phyloP scores from a whole-genome alignment of 805 yeast species.

The Cyberlindnera euphorbiae region DNA sequence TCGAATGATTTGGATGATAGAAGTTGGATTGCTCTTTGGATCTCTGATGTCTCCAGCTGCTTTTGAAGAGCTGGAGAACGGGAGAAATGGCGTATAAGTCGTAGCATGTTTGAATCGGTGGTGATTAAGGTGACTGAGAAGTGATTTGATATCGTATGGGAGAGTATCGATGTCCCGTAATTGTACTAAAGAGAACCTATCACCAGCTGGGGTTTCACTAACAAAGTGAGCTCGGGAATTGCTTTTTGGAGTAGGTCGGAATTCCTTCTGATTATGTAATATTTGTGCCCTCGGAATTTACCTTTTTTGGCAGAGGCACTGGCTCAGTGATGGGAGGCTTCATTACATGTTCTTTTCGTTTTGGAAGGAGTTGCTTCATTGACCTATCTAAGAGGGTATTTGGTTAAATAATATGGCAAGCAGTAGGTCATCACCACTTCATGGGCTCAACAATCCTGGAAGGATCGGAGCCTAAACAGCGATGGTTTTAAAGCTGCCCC shows the following conservation, averaged over 20 bases:
- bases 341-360: no score
- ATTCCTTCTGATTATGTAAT: no score
- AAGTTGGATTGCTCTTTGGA: slow-evolving; percentile 10
- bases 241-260: background rate
- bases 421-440: slow-evolving; percentile 96
- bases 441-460: slow-evolving; percentile 59
- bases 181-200: no score
- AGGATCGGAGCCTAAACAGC: slow-evolving; percentile 84
- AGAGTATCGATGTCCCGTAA: background rate
- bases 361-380: no score
- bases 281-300: background rate
- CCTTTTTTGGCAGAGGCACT: no score
- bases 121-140: no score
- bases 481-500: slow-evolving; percentile 80
- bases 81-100: slow-evolving; percentile 6
- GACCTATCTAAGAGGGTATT: no score
- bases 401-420: slow-evolving; percentile 80
- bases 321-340: no score
- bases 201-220: background rate
- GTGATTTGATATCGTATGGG: no score
- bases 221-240: background rate
- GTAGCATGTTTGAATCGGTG: slow-evolving; percentile 1
- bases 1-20: slow-evolving; percentile 5
- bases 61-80: slow-evolving; percentile 1
- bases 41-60: slow-evolving; percentile 12